Evolutionary conservation across 768 basidiomycete species (phyloP).

Genomic region (Coprinopsis marcescibilis): DNA sequence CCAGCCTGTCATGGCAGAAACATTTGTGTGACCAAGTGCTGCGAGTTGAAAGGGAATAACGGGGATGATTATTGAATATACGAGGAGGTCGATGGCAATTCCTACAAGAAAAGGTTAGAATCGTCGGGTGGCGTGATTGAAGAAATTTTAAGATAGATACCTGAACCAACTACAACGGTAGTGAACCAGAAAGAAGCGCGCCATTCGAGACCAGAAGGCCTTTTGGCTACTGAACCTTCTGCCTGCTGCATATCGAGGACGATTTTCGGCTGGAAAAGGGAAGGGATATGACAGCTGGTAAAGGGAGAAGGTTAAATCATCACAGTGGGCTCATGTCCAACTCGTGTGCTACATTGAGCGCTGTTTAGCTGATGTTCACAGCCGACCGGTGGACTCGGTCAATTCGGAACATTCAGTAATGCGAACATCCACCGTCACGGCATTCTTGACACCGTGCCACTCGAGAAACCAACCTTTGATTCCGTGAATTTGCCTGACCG

Average conservation of each 20-base stretch:
- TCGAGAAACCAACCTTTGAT: too few species aligned
- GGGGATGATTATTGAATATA: constrained; percentile 58
- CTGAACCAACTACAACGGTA: constrained; percentile 48
- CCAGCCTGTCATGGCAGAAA: constrained; percentile 54
- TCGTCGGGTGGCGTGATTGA: not conserved
- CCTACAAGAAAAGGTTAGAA: not conserved
- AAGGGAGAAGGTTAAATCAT: too few species aligned
- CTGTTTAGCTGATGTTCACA: too few species aligned
- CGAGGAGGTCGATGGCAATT: constrained; percentile 43
- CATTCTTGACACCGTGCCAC: too few species aligned
- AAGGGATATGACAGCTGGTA: too few species aligned
- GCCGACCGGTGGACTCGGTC: too few species aligned
- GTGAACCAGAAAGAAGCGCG: constrained; percentile 53
- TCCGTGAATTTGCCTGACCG: too few species aligned
- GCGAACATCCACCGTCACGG: too few species aligned
- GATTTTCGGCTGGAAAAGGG: not conserved
- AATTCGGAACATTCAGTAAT: too few species aligned
- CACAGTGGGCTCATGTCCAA: too few species aligned
- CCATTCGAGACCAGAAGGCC: constrained; percentile 49
- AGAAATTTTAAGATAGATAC: constrained; percentile 21
- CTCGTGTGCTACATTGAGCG: too few species aligned
- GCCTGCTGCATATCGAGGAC: not conserved
- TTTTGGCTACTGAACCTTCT: not conserved
- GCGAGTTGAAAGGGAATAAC: constrained; percentile 62
- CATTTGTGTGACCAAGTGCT: constrained; percentile 34